Conservation (phyloP, 1,139 yeast genomes). For the Meyerozyma carpophila region DNA sequence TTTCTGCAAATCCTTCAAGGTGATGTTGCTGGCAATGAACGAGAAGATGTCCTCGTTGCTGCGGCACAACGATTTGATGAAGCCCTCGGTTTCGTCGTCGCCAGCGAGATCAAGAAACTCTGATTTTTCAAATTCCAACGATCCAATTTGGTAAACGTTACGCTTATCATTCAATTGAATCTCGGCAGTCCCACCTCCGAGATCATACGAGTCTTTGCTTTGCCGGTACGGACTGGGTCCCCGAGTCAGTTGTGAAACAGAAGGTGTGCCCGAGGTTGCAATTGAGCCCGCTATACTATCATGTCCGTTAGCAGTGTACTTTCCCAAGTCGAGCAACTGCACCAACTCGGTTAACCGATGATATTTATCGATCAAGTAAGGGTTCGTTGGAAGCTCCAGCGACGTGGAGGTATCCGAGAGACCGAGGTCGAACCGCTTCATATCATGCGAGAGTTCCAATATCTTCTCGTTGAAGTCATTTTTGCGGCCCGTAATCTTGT, state of each 20-base stretch:
- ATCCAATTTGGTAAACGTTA: constrained; percentile 47
- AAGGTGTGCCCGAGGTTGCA: background rate
- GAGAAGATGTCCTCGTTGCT: constrained; percentile 42
- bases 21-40: constrained; percentile 41
- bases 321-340: constrained; percentile 27
- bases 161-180: constrained; percentile 13
- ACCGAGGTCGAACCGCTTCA: constrained; percentile 47
- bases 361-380: constrained; percentile 63
- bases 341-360: constrained; percentile 56
- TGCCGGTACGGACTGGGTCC: background rate
- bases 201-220: background rate
- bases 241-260: background rate
- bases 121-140: constrained; percentile 49
- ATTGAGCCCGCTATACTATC: background rate
- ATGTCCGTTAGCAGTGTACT: background rate
- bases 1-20: constrained; percentile 43
- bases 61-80: constrained; percentile 43
- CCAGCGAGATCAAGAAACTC: constrained; percentile 44
- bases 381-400: constrained; percentile 61
- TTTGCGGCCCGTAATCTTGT: constrained; percentile 65
- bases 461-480: constrained; percentile 59
- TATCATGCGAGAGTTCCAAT: constrained; percentile 52
- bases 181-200: background rate
- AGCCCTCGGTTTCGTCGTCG: constrained; percentile 46
- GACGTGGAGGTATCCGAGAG: constrained; percentile 41